Evolutionary conservation across 2,329 filamentous ascomycete genomes (phyloP).

Genomic region (Talaromyces verruculosus): DNA sequence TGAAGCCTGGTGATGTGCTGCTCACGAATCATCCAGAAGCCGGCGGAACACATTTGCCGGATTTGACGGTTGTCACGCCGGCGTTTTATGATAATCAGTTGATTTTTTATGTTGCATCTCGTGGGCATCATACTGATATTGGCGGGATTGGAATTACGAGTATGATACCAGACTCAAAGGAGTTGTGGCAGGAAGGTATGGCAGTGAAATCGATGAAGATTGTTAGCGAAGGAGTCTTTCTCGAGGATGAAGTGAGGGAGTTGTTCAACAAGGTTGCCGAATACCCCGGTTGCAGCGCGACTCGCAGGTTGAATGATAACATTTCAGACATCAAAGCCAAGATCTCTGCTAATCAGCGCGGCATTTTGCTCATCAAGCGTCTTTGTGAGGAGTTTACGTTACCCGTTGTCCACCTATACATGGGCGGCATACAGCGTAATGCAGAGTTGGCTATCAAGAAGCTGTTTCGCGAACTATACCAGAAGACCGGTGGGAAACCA

Average conservation of each 20-base stretch:
- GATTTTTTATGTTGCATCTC: constrained; percentile 74
- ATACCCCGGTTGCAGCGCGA: constrained; percentile 71
- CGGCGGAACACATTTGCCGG: constrained; percentile 77
- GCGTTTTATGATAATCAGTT: constrained; percentile 72
- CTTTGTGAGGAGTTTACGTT: constrained; percentile 73
- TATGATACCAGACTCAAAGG: constrained; percentile 59
- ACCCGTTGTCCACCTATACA: constrained; percentile 72
- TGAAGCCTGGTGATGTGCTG: constrained; percentile 73
- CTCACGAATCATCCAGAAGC: constrained; percentile 79
- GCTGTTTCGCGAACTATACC: constrained; percentile 71
- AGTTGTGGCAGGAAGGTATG: constrained; percentile 58
- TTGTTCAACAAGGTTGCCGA: constrained; percentile 68
- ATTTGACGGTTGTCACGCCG: constrained; percentile 75
- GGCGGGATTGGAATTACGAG: constrained; percentile 71
- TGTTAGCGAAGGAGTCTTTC: constrained; percentile 69
- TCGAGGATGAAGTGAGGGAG: constrained; percentile 69
- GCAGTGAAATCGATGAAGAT: constrained; percentile 63
- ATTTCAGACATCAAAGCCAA: constrained; percentile 80
- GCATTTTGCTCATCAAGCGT: constrained; percentile 68
- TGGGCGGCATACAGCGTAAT: constrained; percentile 74
- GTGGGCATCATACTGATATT: constrained; percentile 76
- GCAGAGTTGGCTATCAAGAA: constrained; percentile 70
- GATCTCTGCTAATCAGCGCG: constrained; percentile 78
- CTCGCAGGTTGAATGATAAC: constrained; percentile 73
- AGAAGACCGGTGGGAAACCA: constrained; percentile 59